A percentile compares a stretch with the other conserved stretches of the same genome.
phyloP scores from a whole-genome alignment of 2,329 filamentous ascomycete species.

The Pseudopithomyces maydicus region DNA sequence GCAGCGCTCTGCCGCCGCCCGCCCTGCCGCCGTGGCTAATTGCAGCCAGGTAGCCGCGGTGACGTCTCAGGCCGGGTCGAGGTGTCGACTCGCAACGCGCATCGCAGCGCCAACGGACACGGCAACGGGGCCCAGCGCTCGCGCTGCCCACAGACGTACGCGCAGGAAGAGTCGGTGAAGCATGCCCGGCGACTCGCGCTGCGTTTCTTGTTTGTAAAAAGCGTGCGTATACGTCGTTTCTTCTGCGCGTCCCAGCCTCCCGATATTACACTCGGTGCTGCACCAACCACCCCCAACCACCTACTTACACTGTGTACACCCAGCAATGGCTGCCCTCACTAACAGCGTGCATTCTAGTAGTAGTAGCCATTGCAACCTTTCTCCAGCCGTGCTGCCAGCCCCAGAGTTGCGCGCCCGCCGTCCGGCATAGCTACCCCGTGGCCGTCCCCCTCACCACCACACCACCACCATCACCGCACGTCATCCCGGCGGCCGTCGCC shows the following conservation, averaged over 20 bases:
- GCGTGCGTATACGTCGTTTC: slow-evolving; percentile 11
- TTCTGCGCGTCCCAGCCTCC: slow-evolving; percentile 21
- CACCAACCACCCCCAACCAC: slow-evolving; percentile 26
- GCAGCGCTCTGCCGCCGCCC: slow-evolving; percentile 6
- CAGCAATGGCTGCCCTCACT: slow-evolving; percentile 19
- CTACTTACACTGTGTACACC: slow-evolving; percentile 5
- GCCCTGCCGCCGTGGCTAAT: slow-evolving; percentile 16
- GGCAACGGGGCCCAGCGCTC: slow-evolving; percentile 5
- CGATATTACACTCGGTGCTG: slow-evolving; percentile 9
- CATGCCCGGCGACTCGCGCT: slow-evolving; percentile 20
- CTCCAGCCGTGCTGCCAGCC: slow-evolving; percentile 21
- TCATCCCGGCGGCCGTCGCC: slow-evolving; percentile 5
- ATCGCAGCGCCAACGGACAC: slow-evolving; percentile 5
- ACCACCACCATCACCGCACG: background rate
- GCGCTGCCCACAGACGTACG: slow-evolving; percentile 3
- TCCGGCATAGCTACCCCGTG: background rate
- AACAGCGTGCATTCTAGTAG: slow-evolving; percentile 15
- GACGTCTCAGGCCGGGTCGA: slow-evolving; percentile 9
- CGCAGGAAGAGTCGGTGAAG: slow-evolving; percentile 18
- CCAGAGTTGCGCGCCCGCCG: slow-evolving; percentile 13
- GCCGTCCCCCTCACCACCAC: background rate
- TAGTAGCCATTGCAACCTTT: slow-evolving; percentile 27
- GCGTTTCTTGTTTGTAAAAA: slow-evolving; percentile 20
- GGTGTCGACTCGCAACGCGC: slow-evolving; percentile 10
- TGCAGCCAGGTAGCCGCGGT: slow-evolving; percentile 7